Evolutionary conservation across 1,139 yeast species (phyloP), one percentile per base, ranked within the genome.

Genomic region (Suhomyces chickasaworum): DNA sequence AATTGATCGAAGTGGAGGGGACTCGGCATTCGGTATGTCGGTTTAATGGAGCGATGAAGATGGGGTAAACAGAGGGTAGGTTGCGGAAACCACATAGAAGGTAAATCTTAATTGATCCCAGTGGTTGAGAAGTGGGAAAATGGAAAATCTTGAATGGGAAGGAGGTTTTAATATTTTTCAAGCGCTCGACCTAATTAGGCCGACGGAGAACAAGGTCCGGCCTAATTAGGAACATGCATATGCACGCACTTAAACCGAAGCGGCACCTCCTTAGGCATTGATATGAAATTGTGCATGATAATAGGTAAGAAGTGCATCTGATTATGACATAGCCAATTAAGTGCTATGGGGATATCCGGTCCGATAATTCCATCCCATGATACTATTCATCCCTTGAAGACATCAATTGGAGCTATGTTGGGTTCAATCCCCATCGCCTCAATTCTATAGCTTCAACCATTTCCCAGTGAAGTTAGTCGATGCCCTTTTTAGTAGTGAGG

Each of bases 201-300:
- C 32, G 20, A 33, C 22, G 2, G 7, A 20, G 9, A 17, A 21
- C 13, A 12, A 21, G 23, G 23, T 21, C 17, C 21, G 41, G 45
- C 41, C 39, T 42, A 42, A 42, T 42, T 42, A 42, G 45, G 45
- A 15, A 17, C 18, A 27, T 16, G 37, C 38, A 23, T 42, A 42
- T 42, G 45, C 45, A 42, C 20, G 41, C 45, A 42, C 34, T 42
- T 42, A 16, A 37, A 31, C 32, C 25, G 29, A 30, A 31, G 18
- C n/a, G 29, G 18, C 29, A 35, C 20, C 37, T 21, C 17, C 25
- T 35, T 37, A 17, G 18, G 32, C 22, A 12, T 3, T 16, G 7
- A n/a, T 29, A 13, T 29, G 32, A 29, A 17, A 2, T n/a, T 29
- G 16, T 13, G 17, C 32, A 29, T 29, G 7, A 29, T 29, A 5